A percentile compares a stretch with the other conserved stretches of the same genome.
Conservation (phyloP, 495 filamentous ascomycete genomes). For the Penicillium goetzii region DNA sequence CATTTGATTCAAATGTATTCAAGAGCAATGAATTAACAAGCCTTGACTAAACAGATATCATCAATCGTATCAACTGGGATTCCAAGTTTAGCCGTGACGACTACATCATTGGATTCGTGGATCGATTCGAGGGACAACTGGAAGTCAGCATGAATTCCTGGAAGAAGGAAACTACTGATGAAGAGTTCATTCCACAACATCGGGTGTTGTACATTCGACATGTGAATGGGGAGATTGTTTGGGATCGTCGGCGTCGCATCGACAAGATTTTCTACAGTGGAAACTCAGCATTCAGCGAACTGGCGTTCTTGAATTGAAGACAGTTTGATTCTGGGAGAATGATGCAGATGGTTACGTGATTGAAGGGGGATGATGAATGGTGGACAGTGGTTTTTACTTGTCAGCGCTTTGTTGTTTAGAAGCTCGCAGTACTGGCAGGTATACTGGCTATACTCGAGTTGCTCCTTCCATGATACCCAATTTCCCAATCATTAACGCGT, state of each 20-base stretch:
- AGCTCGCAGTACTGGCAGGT: too few species aligned
- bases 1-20: background rate
- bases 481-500: background rate
- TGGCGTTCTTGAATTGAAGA: slow-evolving; percentile 33
- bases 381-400: background rate
- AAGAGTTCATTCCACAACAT: slow-evolving; percentile 86
- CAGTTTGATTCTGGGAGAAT: background rate
- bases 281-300: slow-evolving; percentile 42
- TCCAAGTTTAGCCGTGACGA: slow-evolving; percentile 59
- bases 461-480: slow-evolving; percentile 14
- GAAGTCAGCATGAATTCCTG: slow-evolving; percentile 67
- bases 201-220: slow-evolving; percentile 73
- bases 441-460: background rate
- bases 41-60: slow-evolving; percentile 52
- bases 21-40: background rate
- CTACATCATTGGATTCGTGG: slow-evolving; percentile 74
- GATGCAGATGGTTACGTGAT: background rate
- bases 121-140: slow-evolving; percentile 68
- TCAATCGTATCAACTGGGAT: slow-evolving; percentile 78
- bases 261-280: slow-evolving; percentile 64
- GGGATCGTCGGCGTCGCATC: slow-evolving; percentile 60
- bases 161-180: slow-evolving; percentile 77
- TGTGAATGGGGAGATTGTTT: slow-evolving; percentile 53
- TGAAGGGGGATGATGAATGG: background rate
- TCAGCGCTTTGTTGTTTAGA: background rate